Conservation (phyloP, 441 rosid species). For the Lepidium campestre region DNA sequence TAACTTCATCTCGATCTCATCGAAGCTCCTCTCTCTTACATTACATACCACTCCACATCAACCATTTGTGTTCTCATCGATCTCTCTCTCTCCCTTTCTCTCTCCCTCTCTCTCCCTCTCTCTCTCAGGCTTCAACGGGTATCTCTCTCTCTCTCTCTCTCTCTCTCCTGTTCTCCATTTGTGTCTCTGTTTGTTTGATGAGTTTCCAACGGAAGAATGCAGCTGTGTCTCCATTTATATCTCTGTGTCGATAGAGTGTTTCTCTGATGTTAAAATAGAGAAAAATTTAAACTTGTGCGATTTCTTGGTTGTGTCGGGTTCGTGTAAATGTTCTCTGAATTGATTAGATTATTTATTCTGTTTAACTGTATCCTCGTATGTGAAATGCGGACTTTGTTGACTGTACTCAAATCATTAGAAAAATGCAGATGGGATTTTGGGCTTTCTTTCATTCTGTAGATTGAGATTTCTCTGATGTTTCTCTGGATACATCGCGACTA, state of each 20-base stretch:
- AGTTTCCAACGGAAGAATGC: conserved; percentile 1
- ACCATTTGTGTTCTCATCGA: background rate
- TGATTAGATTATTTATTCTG: background rate
- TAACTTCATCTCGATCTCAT: conserved; percentile 10
- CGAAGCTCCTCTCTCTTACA: conserved; percentile 7
- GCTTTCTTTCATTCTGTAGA: background rate
- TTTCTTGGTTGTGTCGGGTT: background rate
- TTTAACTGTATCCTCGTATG: background rate
- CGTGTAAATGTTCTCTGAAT: background rate
- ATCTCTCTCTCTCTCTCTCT: background rate
- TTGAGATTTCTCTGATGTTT: background rate
- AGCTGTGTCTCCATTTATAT: background rate
- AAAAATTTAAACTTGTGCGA: background rate
- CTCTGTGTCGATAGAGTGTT: background rate
- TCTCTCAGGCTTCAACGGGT: conserved; percentile 32
- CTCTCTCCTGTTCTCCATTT: background rate
- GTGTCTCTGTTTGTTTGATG: background rate
- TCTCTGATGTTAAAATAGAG: background rate
- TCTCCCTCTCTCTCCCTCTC: conserved; percentile 15
- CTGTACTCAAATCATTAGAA: background rate
- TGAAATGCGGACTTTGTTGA: conserved; percentile 8
- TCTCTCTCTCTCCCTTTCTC: too few species aligned
- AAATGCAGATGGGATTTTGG: background rate
- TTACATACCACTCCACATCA: background rate
- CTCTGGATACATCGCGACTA: background rate